phyloP scores from a whole-genome alignment of 2,329 filamentous ascomycete species.

The Macrophomina phaseolina region DNA sequence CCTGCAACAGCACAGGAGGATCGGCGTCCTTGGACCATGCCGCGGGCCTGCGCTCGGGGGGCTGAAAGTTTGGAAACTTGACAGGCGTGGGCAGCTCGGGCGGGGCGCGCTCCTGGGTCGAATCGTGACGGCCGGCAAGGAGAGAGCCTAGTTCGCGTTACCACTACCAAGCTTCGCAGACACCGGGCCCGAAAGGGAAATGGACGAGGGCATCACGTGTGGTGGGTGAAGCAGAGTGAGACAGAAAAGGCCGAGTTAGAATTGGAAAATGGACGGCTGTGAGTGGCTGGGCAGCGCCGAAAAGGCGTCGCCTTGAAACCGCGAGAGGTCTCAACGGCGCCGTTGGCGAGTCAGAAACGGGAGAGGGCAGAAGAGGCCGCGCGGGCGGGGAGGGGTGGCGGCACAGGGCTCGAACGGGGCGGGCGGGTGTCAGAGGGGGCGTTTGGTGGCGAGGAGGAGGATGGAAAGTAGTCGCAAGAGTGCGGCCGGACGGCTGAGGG shows the following conservation, averaged over 20 bases:
- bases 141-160: conserved; percentile 38
- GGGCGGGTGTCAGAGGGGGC: conserved; percentile 4
- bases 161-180: neutral
- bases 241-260: conserved; percentile 10
- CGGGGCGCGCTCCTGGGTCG: conserved; percentile 50
- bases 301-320: conserved; percentile 17
- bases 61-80: conserved; percentile 57
- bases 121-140: conserved; percentile 47
- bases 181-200: neutral
- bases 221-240: conserved; percentile 16
- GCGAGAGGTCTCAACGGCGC: conserved; percentile 9
- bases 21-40: conserved; percentile 41
- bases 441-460: neutral
- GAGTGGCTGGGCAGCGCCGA: neutral
- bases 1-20: conserved; percentile 29
- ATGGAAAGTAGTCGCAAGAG: conserved; percentile 7
- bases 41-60: conserved; percentile 39
- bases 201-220: conserved; percentile 12
- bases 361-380: neutral
- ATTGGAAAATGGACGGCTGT: neutral
- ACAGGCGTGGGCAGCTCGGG: conserved; percentile 57
- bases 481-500: neutral
- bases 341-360: conserved; percentile 10
- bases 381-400: neutral
- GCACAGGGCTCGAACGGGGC: conserved; percentile 14